Evolutionary conservation across 352 stramenopile species (phyloP), one percentile per base, ranked within the genome.

Genomic region (Phytopythium litorale): DNA sequence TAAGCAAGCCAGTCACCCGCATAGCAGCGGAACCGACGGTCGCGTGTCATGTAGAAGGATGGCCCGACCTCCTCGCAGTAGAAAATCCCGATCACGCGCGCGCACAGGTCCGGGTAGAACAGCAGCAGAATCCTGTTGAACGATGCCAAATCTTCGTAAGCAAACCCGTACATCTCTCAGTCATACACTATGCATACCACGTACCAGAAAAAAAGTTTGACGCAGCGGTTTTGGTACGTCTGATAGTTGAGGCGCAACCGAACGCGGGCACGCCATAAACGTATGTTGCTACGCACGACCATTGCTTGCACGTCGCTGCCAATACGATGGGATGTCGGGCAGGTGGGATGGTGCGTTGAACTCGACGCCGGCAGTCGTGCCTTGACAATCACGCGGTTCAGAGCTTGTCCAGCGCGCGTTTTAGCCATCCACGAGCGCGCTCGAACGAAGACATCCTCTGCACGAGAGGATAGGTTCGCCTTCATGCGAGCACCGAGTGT

Each of bases 211-310:
- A 87, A 69, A 23, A 92, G 59, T 63, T 90, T 92, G 60, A 85
- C 86, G 56, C 81, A 90, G 61, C 84, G 85, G 73, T 92, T 90
- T 56, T 87, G 70, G 65, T 88, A 92, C 28, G 77, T 75, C 48
- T 77, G 74, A 60, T 84, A 92, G 64, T 90, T 90, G 13, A 92
- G 65, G 0, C 83, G 81, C 38, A 92, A 68, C n/a, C 76, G 81
- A 18, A 90, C 70, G 18, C 83, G 83, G 23, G 80, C 81, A 15
- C 78, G 71, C 80, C 80, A 92, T 4, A 92, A 65, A 1, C 80
- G 77, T 30, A 92, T 46, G 58, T 92, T 92, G 63, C 80, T 92
- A 18, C 79, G 67, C 7, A 92, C 68, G 30, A 90, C 76, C 78
- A 90, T 89, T 6, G 64, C 59, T 8, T 79, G 63, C 1, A 92